Evolutionary conservation across 768 basidiomycete species (phyloP), one percentile per base, ranked within the genome.

Genomic region (Guyanaporus albipodus): DNA sequence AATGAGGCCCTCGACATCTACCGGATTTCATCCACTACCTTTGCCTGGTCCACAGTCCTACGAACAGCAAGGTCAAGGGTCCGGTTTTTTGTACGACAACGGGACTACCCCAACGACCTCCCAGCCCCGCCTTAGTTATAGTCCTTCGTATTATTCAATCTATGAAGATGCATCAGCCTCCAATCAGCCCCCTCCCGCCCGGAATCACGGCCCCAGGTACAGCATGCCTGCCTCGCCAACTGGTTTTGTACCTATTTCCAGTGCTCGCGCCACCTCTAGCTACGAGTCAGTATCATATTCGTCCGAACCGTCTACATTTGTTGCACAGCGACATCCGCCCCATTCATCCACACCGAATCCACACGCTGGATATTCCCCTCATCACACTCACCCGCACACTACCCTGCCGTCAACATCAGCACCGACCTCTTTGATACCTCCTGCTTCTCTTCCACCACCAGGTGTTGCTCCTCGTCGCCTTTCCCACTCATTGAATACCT

Each of bases 141-240:
- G 59, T 58, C 22, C 57, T 60, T 42, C 71, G 18, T 79, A 82
- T 55, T 70, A 77, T 43, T 62, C 69, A n/a, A 64, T 63, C 7
- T 75, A 76, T 44, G 75, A 78, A 47, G 72, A 74, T 44, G 56
- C 59, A 31, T 58, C 68, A 4, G 55, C 40, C 33, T 44, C 56
- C 12, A 31, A 27, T 48, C 50, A 66, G 15, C 71, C 68, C 5
- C 62, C 72, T 38, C 59, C 73, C 2, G 57, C 62, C 23, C 55
- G 63, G 19, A 62, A 64, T 32, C 73, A 74, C 54, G 79, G 78
- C 27, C 79, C 85, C 11, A 73, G 87, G 42, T 81, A 84, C 54
- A 87, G 82, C 54, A 68, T 86, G 48, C 84, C 85, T 17, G 58
- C 77, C 1, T 67, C 79, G 7, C 80, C 85, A 0, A 85, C 86